Base-by-base conservation (phyloP, 192 early-diverging fungal genomes). In the Entrophospora sp. region DNA sequence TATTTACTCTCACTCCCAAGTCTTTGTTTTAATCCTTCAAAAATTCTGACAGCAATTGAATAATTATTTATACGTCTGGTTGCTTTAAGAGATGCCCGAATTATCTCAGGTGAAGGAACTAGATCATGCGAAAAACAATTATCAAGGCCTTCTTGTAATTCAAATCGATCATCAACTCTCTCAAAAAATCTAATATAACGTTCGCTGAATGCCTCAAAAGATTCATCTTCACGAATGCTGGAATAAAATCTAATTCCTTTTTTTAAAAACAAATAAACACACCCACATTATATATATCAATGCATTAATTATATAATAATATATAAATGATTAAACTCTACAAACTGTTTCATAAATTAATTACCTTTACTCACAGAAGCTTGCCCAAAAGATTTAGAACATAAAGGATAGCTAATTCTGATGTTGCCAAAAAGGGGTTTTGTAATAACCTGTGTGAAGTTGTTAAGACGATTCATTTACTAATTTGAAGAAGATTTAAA, bases 121-220 rank as follows among this genome's bases (percentile, higher is more conserved):
- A 95, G 85, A 81, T 98, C 93, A 72, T 94, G 90, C 40, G 91
- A 87, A 74, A 97, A 97, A 76, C 91, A 89, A 77, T 99, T 94
- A 85, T 97, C 97, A 73, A 99, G 82, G 30, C 95, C 94, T 69
- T 94, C 86, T 83, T 97, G 92, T 42, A 99, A 84, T 83, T 99
- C 96, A 78, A 96, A 97, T 69, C 90, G 84, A 80, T 99, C 95
- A 55, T 92, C 89, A 56, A 88, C 88, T 61, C 83, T 82, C 61
- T 90, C 87, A 75, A 92, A 92, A 71, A 90, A 90, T 74, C 83
- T 82, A 69, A 88, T 82, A 66, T 88, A 90, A 60, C 88, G 89
- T 68, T 85, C 82, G 35, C 82, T 87, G 72, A 86, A 89, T 56
- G 84, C 81, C 71, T 92, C 90, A 69, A 82, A 92, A 40, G 85